Base-by-base conservation (phyloP, 495 filamentous ascomycete species). In the Xylaria sp. region DNA sequence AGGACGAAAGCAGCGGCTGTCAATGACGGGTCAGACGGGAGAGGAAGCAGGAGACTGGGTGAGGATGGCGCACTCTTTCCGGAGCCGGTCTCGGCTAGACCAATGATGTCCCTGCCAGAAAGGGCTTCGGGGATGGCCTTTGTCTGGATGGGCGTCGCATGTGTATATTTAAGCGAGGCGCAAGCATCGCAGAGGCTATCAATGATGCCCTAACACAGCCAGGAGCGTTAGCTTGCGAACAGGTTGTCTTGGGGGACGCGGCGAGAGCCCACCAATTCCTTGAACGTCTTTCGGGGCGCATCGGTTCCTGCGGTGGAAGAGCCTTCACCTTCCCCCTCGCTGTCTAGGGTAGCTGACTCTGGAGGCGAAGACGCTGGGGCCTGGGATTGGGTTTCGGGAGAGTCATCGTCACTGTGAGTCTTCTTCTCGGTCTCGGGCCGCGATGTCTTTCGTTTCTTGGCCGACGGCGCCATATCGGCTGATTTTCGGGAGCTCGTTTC, bases 1-100 rank as follows among this genome's bases (percentile, higher is more conserved):
- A 99, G 80, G 0, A 91, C 92, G 78, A 98, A 99, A 0, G 96
- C 93, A 2, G 93, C 95, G 0, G 84, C 69, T 71, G 61, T 46
- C 50, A 31, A 48, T 12, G 29, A 21, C 24, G 21, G 50, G 69
- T 71, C 15, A 71, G 69, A 12, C 15, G 33, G 37, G 50, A 8
- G 17, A 43, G 6, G 41, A 29, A 40, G 21, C 19, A 9, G 44
- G 21, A 43, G 19, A 35, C 21, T 29, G 0, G 91, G 29, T 19
- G n/a, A 48, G 50, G 40, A 46, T 31, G 11, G 26, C 69, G 29
- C 57, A 71, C 69, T 98, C 81, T 99, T 99, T 79, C 96, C 96
- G 77, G 88, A 92, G 73, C 96, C 96, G 0, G 96, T 99, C 79
- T 99, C 95, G 37, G 96, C 95, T 29, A 98, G 86, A 43, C 94